Evolutionary conservation across 768 basidiomycete genomes (phyloP).

Genomic region (Fomitopsis serialis): DNA sequence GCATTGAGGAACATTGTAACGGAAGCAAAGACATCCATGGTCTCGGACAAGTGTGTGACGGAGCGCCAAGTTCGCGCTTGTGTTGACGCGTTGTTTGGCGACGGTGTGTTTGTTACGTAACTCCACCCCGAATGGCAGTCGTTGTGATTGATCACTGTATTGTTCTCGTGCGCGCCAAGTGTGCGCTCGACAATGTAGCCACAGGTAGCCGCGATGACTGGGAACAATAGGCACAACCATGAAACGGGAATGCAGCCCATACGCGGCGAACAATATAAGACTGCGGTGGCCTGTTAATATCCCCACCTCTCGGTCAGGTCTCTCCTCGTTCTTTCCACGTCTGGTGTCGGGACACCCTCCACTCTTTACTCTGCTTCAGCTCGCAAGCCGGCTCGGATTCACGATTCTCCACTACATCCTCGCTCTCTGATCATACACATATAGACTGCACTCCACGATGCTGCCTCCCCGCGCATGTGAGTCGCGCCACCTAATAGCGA

Average conservation of each 20-base stretch:
- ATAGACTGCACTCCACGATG: conserved; percentile 21
- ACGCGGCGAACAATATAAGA: neutral
- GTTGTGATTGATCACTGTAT: conserved; percentile 11
- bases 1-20: too few relatives aligned
- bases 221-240: neutral
- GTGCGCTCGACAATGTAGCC: neutral
- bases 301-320: conserved; percentile 11
- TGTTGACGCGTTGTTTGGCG: neutral
- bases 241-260: neutral
- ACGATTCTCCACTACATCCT: neutral
- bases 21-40: neutral
- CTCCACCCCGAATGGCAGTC: conserved; percentile 3
- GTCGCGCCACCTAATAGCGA: conserved; percentile 14
- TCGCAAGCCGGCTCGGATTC: neutral
- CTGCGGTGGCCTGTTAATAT: neutral
- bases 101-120: conserved; percentile 7
- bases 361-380: neutral
- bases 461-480: conserved; percentile 44
- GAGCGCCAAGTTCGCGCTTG: neutral
- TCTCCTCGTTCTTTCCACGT: conserved; percentile 8
- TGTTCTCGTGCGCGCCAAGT: too few relatives aligned
- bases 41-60: neutral
- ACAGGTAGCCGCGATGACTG: neutral
- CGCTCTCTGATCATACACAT: neutral
- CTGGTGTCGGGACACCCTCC: conserved; percentile 24